Percentiles rank a stretch among this genome's conserved stretches.
These are phyloP conservation scores for Groenewaldozyma tartarivorans DNA, from an alignment of 805 yeast genomes.

Conservation along the genomic window DNA sequence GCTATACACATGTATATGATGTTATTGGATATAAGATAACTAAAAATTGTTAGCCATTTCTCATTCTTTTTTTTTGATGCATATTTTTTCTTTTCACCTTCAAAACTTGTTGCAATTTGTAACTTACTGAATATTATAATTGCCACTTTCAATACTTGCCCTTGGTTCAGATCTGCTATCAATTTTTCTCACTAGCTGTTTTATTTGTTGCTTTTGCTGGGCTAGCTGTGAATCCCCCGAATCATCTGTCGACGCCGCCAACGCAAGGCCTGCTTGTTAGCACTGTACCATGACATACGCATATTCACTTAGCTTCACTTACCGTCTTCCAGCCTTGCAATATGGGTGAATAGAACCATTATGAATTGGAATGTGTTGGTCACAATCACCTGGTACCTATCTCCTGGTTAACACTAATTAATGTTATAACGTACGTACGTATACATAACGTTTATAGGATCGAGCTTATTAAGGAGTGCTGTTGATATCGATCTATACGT, in stretches of 20 bases:
- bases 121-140: slow-evolving; percentile 49
- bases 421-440: neutral
- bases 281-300: neutral
- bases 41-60: slow-evolving; percentile 4
- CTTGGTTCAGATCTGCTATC: slow-evolving; percentile 72
- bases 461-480: too few species aligned
- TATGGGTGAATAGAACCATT: slow-evolving; percentile 28
- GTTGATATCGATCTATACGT: too few species aligned
- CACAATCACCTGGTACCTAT: neutral
- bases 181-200: slow-evolving; percentile 63
- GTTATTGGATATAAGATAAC: slow-evolving; percentile 52
- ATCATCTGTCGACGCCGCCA: slow-evolving; percentile 85
- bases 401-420: neutral
- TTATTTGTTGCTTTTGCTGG: slow-evolving; percentile 79
- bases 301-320: neutral
- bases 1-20: slow-evolving; percentile 73
- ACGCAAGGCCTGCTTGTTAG: slow-evolving; percentile 55
- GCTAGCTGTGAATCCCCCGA: slow-evolving; percentile 49
- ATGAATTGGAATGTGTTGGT: neutral
- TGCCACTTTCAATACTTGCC: slow-evolving; percentile 75
- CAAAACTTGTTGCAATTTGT: too few species aligned
- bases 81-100: neutral
- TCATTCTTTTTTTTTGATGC: too few species aligned
- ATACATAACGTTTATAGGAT: neutral
- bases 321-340: slow-evolving; percentile 24